Conservation (phyloP, 176 grass and related monocot species). For the Eragrostis nindensis region DNA sequence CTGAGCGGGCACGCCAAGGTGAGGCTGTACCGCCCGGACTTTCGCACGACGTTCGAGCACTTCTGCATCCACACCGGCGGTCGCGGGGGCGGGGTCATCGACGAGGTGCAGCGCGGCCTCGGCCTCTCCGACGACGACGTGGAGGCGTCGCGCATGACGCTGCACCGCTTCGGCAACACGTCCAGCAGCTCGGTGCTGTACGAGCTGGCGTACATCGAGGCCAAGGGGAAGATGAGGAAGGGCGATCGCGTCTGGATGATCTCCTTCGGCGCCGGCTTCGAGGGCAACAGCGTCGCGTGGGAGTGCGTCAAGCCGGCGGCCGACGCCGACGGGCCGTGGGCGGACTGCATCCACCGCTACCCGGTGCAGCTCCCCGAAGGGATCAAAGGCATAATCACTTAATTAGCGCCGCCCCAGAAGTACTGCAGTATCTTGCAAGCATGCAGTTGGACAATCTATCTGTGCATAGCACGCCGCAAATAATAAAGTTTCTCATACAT, state of each 20-base stretch:
- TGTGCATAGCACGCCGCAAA: no score
- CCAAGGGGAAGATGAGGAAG: conserved; percentile 29
- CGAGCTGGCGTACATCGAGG: conserved; percentile 46
- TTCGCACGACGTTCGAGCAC: conserved; percentile 75
- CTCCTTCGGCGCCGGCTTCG: conserved; percentile 44
- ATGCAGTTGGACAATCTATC: no score
- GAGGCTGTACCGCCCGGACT: conserved; percentile 53
- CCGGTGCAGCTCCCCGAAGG: conserved; percentile 37
- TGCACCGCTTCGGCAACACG: conserved; percentile 49
- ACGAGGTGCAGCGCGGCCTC: conserved; percentile 44
- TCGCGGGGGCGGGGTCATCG: conserved; percentile 30
- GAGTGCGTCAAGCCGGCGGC: conserved; percentile 33
- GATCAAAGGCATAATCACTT: neutral
- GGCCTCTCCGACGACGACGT: conserved; percentile 45
- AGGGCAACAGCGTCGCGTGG: conserved; percentile 45
- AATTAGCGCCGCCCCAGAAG: no score
- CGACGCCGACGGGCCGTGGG: conserved; percentile 44
- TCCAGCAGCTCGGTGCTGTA: conserved; percentile 51
- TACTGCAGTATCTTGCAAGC: no score
- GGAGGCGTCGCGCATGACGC: conserved; percentile 53
- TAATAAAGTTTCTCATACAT: no score
- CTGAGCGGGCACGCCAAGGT: conserved; percentile 32
- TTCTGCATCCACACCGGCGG: conserved; percentile 75
- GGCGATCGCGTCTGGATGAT: conserved; percentile 48
- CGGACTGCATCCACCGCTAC: conserved; percentile 42